Conservation (phyloP, 2,329 filamentous ascomycete genomes). For the Cladophialophora psammophila region DNA sequence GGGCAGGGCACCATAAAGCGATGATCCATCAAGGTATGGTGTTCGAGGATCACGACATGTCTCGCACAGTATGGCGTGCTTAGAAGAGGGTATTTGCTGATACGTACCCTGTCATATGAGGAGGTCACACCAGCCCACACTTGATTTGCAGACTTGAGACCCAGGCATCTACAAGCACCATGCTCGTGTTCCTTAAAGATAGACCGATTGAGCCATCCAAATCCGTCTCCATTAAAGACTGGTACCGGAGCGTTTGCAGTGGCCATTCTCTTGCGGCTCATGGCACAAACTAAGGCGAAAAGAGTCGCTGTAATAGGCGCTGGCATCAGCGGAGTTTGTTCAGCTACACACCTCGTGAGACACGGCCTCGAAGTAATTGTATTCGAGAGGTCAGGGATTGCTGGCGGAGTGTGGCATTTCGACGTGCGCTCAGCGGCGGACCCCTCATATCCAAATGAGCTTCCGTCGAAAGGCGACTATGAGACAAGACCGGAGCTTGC, state of each 20-base stretch:
- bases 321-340: conserved; percentile 59
- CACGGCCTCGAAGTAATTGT: conserved; percentile 60
- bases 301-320: conserved; percentile 59
- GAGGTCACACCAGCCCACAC: background rate
- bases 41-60: conserved; percentile 9
- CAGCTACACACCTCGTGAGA: conserved; percentile 56
- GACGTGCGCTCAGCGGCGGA: conserved; percentile 59
- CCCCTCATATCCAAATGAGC: conserved; percentile 54
- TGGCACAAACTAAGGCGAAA: conserved; percentile 32
- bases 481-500: conserved; percentile 37
- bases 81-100: conserved; percentile 15
- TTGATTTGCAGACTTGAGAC: background rate
- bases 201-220: background rate
- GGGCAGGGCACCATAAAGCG: background rate
- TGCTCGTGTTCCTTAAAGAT: background rate
- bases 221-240: background rate
- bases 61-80: conserved; percentile 17
- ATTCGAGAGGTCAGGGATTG: conserved; percentile 60
- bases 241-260: background rate
- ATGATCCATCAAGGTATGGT: background rate
- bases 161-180: too few species aligned
- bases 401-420: conserved; percentile 66
- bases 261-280: conserved; percentile 1
- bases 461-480: conserved; percentile 48
- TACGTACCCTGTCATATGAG: conserved; percentile 1